Conservation (phyloP, 495 filamentous ascomycete genomes). For the Penicillium fimorum region DNA sequence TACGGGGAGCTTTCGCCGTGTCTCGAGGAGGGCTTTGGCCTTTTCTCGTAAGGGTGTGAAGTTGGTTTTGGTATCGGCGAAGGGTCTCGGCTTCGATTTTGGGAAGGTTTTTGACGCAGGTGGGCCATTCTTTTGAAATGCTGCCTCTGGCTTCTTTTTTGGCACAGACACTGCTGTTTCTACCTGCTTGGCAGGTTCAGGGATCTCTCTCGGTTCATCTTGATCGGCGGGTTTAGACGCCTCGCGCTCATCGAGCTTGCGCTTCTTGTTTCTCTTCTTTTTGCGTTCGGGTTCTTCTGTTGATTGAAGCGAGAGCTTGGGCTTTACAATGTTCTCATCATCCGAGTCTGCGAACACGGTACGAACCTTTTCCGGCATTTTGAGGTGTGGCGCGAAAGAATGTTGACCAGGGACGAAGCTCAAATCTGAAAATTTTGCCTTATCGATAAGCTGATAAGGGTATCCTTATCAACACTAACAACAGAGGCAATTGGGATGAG, state of each 20-base stretch:
- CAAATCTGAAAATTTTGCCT: slow-evolving; percentile 11
- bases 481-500: not conserved
- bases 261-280: slow-evolving; percentile 42
- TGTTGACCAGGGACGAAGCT: slow-evolving; percentile 1
- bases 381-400: slow-evolving; percentile 14
- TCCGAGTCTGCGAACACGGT: slow-evolving; percentile 26
- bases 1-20: slow-evolving; percentile 71
- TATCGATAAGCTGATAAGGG: slow-evolving; percentile 27
- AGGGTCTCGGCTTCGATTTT: slow-evolving; percentile 19
- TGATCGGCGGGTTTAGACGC: slow-evolving; percentile 4
- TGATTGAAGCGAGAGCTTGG: not conserved
- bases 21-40: slow-evolving; percentile 48
- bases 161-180: not conserved
- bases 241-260: slow-evolving; percentile 39
- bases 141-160: not conserved
- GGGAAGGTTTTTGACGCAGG: slow-evolving; percentile 10
- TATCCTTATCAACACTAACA: not conserved
- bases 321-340: slow-evolving; percentile 13
- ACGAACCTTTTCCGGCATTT: slow-evolving; percentile 51
- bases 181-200: slow-evolving; percentile 1
- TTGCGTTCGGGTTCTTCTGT: slow-evolving; percentile 26
- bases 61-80: slow-evolving; percentile 27
- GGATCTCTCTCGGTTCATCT: slow-evolving; percentile 5
- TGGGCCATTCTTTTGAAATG: slow-evolving; percentile 1
- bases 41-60: slow-evolving; percentile 43